Evolutionary conservation across 2,329 filamentous ascomycete genomes (phyloP), one percentile per base, ranked within the genome.

Genomic region (Lasiodiplodia sp.): DNA sequence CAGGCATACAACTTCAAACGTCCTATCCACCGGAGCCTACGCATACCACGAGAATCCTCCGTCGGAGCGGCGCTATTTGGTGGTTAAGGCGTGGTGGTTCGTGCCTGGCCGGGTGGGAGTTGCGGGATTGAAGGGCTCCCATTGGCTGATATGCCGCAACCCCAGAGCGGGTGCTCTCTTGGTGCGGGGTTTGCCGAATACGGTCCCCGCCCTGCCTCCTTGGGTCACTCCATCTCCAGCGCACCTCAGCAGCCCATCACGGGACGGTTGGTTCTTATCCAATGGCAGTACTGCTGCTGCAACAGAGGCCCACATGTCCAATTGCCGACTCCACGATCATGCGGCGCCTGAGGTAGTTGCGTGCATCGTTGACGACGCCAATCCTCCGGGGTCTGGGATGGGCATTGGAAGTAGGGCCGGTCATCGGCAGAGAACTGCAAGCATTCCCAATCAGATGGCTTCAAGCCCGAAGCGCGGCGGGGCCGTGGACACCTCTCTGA

Each of bases 1-100:
- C 23, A 55, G 7, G 25, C 14, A 31, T 21, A 18, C 16, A 6
- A 18, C 28, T 28, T 8, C 18, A 3, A 18, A 7, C 52, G 10
- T 23, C 56, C 40, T 11, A 51, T 51, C 58, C 58, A 62, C 58
- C 58, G 58, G 58, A 62, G 58, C 14, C 23, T 21, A 11, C 58
- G 58, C 49, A 60, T n/a, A 7, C 57, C 21, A 21, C 55, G 28
- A 37, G 1, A 57, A 8, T 11, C 18, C 4, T 4, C 55, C 55
- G 55, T 8, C 38, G 10, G 37, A 56, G 53, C 16, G 14, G 53
- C 53, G 53, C 28, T 14, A 38, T 56, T 56, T 34, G 53, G 28
- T 21, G 55, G 31, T 7, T 14, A 18, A 18, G 51, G 51, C 21
- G 25, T 16, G 14, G 60, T 21, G 60, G 44, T 34, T 64, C 60